Evolutionary conservation across 148 eudicot species (phyloP).

Genomic region (Fagopyrum esculentum): DNA sequence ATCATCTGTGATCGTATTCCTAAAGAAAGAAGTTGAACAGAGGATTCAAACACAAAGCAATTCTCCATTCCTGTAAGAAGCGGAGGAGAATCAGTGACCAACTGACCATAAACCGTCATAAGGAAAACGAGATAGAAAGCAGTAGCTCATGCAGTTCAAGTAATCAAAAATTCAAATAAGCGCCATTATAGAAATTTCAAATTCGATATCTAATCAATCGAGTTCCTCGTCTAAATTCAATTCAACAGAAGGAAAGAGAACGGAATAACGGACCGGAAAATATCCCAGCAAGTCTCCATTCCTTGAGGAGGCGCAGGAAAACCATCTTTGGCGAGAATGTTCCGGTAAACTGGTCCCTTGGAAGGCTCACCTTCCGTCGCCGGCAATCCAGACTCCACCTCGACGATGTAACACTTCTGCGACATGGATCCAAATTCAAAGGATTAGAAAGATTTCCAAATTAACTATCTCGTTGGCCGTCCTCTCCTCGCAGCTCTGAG

Average conservation of each 20-base stretch:
- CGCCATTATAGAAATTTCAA: conserved; percentile 12
- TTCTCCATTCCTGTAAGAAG: too few relatives aligned
- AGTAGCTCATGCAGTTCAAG: too few relatives aligned
- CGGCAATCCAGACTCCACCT: conserved; percentile 39
- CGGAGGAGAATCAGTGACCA: too few relatives aligned
- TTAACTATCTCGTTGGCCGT: too few relatives aligned
- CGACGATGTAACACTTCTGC: conserved; percentile 7
- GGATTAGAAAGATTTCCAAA: neutral
- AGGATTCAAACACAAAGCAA: too few relatives aligned
- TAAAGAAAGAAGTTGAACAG: too few relatives aligned
- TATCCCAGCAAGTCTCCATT: conserved; percentile 77
- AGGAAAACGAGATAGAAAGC: too few relatives aligned
- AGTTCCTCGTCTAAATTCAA: neutral
- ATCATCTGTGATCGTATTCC: too few relatives aligned
- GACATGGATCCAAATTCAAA: neutral
- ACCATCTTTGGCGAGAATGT: conserved; percentile 57
- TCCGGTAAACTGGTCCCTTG: conserved; percentile 67
- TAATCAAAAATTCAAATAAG: too few relatives aligned
- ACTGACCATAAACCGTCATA: too few relatives aligned
- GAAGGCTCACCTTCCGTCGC: conserved; percentile 42
- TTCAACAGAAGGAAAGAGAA: conserved; percentile 7
- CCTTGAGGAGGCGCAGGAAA: conserved; percentile 49
- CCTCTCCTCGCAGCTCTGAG: too few relatives aligned
- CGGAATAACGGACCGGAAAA: conserved; percentile 45
- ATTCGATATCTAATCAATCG: too few relatives aligned